Percentiles rank a stretch among this genome's conserved stretches.
phyloP scores from a whole-genome alignment of 2,329 filamentous ascomycete species.

The Aureobasidium namibiae region DNA sequence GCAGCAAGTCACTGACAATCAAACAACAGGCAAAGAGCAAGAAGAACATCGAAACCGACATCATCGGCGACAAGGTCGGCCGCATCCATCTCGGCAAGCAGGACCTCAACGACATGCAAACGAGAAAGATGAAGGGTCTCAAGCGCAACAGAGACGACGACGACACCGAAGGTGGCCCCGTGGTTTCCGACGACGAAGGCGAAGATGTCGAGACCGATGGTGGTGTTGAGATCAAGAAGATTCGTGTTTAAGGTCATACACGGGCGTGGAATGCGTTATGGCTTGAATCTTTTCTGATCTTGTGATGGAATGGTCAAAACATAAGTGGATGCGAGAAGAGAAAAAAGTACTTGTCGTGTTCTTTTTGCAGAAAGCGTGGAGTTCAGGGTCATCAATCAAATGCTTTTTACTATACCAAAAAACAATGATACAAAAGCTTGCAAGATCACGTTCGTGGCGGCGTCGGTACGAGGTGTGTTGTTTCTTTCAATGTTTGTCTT shows the following conservation, averaged over 20 bases:
- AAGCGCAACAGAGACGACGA: slow-evolving; percentile 68
- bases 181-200: slow-evolving; percentile 21
- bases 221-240: slow-evolving; percentile 16
- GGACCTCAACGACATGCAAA: slow-evolving; percentile 80
- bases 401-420: background rate
- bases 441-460: background rate
- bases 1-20: background rate
- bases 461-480: background rate
- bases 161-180: slow-evolving; percentile 43
- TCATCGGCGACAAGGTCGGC: slow-evolving; percentile 93
- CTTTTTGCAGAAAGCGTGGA: slow-evolving; percentile 15
- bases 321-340: too few species aligned
- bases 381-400: slow-evolving; percentile 7
- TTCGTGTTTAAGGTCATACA: slow-evolving; percentile 14
- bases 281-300: too few species aligned
- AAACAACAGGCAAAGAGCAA: slow-evolving; percentile 53
- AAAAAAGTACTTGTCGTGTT: background rate
- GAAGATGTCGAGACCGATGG: slow-evolving; percentile 14
- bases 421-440: background rate
- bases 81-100: slow-evolving; percentile 86
- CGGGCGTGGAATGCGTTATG: too few species aligned
- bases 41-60: slow-evolving; percentile 92
- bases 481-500: background rate
- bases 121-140: slow-evolving; percentile 97
- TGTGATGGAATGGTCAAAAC: too few species aligned